These are phyloP conservation scores for Nitzschia inconspicua DNA, from an alignment of 108 stramenopile genomes.

Conservation along the genomic window DNA sequence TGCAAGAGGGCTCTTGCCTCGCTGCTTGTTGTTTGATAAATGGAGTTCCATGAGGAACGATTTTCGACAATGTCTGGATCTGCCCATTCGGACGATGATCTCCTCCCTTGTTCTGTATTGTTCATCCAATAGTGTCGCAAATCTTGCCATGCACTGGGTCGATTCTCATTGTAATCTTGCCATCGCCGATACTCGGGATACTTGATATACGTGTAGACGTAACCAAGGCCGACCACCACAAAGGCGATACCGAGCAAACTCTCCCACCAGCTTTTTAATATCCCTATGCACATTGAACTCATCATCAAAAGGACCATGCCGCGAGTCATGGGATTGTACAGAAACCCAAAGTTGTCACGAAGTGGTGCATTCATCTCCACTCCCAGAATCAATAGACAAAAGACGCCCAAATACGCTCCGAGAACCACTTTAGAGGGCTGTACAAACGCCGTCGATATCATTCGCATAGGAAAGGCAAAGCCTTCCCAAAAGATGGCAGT, in stretches of 20 bases:
- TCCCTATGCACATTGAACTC: constrained; percentile 31
- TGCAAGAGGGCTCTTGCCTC: too few relatives aligned
- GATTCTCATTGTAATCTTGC: constrained; percentile 29
- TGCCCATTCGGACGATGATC: constrained; percentile 2
- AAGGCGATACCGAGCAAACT: constrained; percentile 22
- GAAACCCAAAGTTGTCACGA: constrained; percentile 39
- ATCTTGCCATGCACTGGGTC: constrained; percentile 6
- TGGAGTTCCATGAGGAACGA: too few relatives aligned
- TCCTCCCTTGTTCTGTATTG: not conserved
- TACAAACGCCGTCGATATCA: not conserved
- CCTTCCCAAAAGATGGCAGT: constrained; percentile 31
- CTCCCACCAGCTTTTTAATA: constrained; percentile 31
- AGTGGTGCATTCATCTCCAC: constrained; percentile 32
- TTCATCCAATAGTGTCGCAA: not conserved
- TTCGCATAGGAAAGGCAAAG: constrained; percentile 33
- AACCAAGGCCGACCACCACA: constrained; percentile 8
- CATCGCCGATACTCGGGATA: constrained; percentile 39
- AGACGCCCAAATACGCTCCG: constrained; percentile 28
- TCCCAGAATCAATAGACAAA: constrained; percentile 23
- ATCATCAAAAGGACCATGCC: constrained; percentile 25
- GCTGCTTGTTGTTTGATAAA: too few relatives aligned
- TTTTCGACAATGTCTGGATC: not conserved
- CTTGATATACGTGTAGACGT: constrained; percentile 22
- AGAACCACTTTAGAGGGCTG: constrained; percentile 23
- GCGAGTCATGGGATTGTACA: constrained; percentile 37